phyloP scores from a whole-genome alignment of 164 flowering plant species.

The Stephania cephalantha region DNA sequence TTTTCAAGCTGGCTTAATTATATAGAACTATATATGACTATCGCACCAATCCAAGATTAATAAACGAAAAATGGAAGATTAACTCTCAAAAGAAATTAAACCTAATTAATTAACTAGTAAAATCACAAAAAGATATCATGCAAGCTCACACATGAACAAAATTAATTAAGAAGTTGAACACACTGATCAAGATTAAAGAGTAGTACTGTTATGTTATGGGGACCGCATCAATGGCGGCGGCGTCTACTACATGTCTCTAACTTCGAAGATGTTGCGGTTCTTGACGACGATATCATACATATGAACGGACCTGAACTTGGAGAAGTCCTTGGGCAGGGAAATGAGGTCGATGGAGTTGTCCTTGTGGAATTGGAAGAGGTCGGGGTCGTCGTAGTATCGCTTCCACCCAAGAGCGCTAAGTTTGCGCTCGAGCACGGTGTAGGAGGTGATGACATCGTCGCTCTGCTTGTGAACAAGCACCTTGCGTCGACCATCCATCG shows the following conservation, averaged over 20 bases:
- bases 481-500: conserved; percentile 38
- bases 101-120: too few relatives aligned
- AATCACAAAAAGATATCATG: too few relatives aligned
- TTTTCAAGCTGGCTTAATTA: too few relatives aligned
- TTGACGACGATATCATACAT: conserved; percentile 91
- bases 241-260: conserved; percentile 39
- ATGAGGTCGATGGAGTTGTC: conserved; percentile 69
- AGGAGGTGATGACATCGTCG: conserved; percentile 61
- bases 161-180: too few relatives aligned
- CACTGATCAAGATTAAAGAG: too few relatives aligned
- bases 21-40: too few relatives aligned
- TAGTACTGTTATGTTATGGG: not conserved
- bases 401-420: conserved; percentile 74
- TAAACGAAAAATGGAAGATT: too few relatives aligned
- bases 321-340: conserved; percentile 80
- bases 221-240: too few relatives aligned
- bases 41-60: too few relatives aligned
- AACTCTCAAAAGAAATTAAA: too few relatives aligned
- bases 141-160: too few relatives aligned
- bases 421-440: conserved; percentile 44
- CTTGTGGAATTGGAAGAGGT: conserved; percentile 83
- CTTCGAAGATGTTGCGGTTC: conserved; percentile 65
- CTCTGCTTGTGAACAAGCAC: conserved; percentile 52
- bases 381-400: conserved; percentile 74
- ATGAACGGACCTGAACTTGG: conserved; percentile 67